Evolutionary conservation across 306 rosid genomes (phyloP).

Genomic region (Purshia tridentata): DNA sequence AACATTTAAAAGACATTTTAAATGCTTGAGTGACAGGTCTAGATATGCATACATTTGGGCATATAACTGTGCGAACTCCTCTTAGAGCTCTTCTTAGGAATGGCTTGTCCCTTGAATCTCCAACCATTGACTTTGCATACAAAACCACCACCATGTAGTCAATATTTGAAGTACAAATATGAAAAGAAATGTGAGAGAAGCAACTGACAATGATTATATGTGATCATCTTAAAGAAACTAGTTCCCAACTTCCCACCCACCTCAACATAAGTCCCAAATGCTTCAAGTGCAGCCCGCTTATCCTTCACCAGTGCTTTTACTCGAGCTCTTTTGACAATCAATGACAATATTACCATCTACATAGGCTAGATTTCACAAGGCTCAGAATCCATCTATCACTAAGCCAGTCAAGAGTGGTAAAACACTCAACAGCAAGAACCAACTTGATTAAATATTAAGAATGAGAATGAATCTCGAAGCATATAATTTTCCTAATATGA

Average conservation of each 20-base stretch:
- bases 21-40: neutral
- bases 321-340: slow-evolving; percentile 77
- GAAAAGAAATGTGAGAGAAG: slow-evolving; percentile 6
- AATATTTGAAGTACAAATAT: slow-evolving; percentile 13
- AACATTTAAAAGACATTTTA: neutral
- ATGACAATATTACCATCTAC: slow-evolving; percentile 88
- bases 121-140: slow-evolving; percentile 58
- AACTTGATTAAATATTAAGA: neutral
- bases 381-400: slow-evolving; percentile 28
- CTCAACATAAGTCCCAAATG: slow-evolving; percentile 94
- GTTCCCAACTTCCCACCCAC: slow-evolving; percentile 38
- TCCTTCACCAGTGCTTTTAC: slow-evolving; percentile 85
- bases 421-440: neutral
- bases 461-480: neutral
- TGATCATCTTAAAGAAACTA: neutral
- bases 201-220: neutral
- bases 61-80: slow-evolving; percentile 82
- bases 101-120: slow-evolving; percentile 63
- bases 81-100: slow-evolving; percentile 67
- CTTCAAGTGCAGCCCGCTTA: slow-evolving; percentile 82
- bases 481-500: neutral
- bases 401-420: slow-evolving; percentile 22
- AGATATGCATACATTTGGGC: slow-evolving; percentile 70
- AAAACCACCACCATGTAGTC: slow-evolving; percentile 27
- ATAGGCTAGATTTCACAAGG: slow-evolving; percentile 36